These are phyloP conservation scores for Dictyostelium brefeldianum DNA, from an alignment of 78 protist species.

Conservation along the genomic window DNA sequence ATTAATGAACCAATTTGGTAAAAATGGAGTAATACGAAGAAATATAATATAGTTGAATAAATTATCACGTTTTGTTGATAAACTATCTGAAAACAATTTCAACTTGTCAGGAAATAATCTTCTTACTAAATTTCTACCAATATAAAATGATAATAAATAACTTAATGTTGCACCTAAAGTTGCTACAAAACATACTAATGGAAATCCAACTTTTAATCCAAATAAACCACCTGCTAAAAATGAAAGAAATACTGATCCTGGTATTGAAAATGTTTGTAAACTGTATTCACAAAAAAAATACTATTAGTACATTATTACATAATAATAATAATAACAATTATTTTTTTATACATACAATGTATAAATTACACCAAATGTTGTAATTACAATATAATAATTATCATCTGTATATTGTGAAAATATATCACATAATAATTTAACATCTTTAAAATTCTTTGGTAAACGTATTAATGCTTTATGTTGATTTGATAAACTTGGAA, in stretches of 20 bases:
- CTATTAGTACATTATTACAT: no score
- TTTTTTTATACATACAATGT: constrained; percentile 54
- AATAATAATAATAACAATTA: no score
- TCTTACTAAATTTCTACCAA: constrained; percentile 44
- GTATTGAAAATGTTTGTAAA: constrained; percentile 85
- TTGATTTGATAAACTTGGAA: constrained; percentile 51
- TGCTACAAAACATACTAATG: constrained; percentile 70
- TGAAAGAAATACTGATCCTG: constrained; percentile 82
- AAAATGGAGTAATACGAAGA: constrained; percentile 83
- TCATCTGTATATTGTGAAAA: constrained; percentile 76
- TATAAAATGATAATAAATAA: constrained; percentile 61
- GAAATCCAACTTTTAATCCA: constrained; percentile 82
- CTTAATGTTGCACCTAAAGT: constrained; percentile 74
- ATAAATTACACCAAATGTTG: constrained; percentile 61
- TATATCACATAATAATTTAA: constrained; percentile 51
- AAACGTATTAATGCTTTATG: constrained; percentile 54
- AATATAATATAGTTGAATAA: constrained; percentile 81
- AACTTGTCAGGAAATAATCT: constrained; percentile 61
- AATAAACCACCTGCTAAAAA: constrained; percentile 83
- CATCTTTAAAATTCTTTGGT: constrained; percentile 71
- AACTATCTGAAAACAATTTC: constrained; percentile 33
- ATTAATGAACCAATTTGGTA: constrained; percentile 90
- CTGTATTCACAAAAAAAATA: constrained; percentile 1
- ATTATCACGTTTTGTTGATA: constrained; percentile 12
- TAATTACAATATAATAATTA: constrained; percentile 67